Evolutionary conservation across 2,329 filamentous ascomycete species (phyloP).

Genomic region (Nothophoma quercina): DNA sequence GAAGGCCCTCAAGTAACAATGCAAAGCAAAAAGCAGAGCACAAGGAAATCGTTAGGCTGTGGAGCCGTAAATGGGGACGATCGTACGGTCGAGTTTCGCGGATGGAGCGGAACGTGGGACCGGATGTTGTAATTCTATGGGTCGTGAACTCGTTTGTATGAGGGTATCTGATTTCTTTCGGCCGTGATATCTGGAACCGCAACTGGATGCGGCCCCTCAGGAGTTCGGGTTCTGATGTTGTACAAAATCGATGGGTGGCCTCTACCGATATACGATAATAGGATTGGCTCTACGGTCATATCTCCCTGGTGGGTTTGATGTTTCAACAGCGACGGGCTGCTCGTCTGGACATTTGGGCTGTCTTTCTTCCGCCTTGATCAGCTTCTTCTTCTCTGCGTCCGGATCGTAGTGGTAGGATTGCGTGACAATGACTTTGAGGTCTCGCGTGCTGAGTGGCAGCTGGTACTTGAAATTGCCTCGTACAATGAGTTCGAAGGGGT

Average conservation of each 20-base stretch:
- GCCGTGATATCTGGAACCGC: slow-evolving; percentile 27
- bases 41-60: slow-evolving; percentile 20
- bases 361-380: slow-evolving; percentile 20
- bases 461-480: slow-evolving; percentile 89
- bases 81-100: slow-evolving; percentile 13
- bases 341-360: slow-evolving; percentile 18
- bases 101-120: slow-evolving; percentile 1
- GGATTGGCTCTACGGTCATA: slow-evolving; percentile 37
- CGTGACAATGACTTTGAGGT: slow-evolving; percentile 60
- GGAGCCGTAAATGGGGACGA: slow-evolving; percentile 12
- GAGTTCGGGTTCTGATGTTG: slow-evolving; percentile 24
- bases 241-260: slow-evolving; percentile 25
- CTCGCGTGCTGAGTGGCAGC: slow-evolving; percentile 64
- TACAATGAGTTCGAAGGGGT: slow-evolving; percentile 92
- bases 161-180: slow-evolving; percentile 47
- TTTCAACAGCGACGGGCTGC: slow-evolving; percentile 23
- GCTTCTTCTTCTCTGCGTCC: slow-evolving; percentile 45
- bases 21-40: slow-evolving; percentile 16
- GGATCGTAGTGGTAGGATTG: slow-evolving; percentile 49
- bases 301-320: slow-evolving; percentile 36
- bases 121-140: slow-evolving; percentile 39
- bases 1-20: slow-evolving; percentile 4
- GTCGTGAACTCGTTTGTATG: slow-evolving; percentile 48
- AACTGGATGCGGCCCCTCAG: slow-evolving; percentile 18
- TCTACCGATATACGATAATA: slow-evolving; percentile 26